These are phyloP conservation scores for Talaromyces piceae DNA, from an alignment of 2,329 filamentous ascomycete genomes.

Conservation along the genomic window DNA sequence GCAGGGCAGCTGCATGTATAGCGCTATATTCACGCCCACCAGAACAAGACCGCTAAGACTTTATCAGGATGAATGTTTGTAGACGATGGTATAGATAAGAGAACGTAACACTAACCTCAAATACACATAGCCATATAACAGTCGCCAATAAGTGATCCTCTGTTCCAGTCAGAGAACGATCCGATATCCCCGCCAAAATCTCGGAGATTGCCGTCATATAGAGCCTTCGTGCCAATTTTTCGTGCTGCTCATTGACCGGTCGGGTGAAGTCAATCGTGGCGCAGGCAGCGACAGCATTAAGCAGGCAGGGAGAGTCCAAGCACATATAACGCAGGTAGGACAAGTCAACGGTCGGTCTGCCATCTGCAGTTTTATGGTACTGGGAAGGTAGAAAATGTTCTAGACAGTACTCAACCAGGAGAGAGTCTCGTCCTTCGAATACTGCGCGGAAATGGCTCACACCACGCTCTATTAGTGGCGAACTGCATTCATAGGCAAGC, in stretches of 20 bases:
- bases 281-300: conserved; percentile 8
- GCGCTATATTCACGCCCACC: conserved; percentile 1
- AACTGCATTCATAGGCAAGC: neutral
- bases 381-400: conserved; percentile 6
- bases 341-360: conserved; percentile 2
- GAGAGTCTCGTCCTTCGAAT: neutral
- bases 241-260: neutral
- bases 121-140: conserved; percentile 9
- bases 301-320: conserved; percentile 5
- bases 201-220: conserved; percentile 8
- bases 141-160: conserved; percentile 7
- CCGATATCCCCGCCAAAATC: conserved; percentile 4
- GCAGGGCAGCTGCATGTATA: conserved; percentile 6
- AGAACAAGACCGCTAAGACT: conserved; percentile 3
- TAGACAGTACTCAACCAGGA: conserved; percentile 6
- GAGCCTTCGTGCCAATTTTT: neutral
- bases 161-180: conserved; percentile 1
- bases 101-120: conserved; percentile 1
- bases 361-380: conserved; percentile 8
- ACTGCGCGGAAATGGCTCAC: neutral
- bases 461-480: neutral
- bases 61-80: too few relatives aligned
- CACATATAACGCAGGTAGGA: conserved; percentile 10
- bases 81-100: neutral
- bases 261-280: neutral